phyloP scores from a whole-genome alignment of 306 rosid species.

The Abrus pulchellus region DNA sequence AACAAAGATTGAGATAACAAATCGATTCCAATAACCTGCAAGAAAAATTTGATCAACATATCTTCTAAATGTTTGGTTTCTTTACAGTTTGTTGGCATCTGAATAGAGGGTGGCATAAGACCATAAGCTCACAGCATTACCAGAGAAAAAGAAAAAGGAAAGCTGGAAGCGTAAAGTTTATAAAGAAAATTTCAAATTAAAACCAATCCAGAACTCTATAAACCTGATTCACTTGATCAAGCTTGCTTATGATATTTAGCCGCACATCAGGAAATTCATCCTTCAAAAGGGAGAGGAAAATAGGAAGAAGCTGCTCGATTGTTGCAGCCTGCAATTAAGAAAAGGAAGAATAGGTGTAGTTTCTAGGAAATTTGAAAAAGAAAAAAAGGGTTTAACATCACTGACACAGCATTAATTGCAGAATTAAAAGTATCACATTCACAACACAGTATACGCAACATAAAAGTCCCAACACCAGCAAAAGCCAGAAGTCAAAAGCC shows the following conservation, averaged over 20 bases:
- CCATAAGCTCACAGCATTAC: not conserved
- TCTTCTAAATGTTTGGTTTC: slow-evolving; percentile 2
- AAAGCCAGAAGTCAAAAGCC: slow-evolving; percentile 2
- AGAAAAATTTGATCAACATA: slow-evolving; percentile 35
- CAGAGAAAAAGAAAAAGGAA: not conserved
- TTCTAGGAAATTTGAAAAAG: not conserved
- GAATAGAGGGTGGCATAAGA: slow-evolving; percentile 8
- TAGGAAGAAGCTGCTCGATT: slow-evolving; percentile 88
- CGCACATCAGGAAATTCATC: slow-evolving; percentile 96
- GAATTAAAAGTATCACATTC: not conserved
- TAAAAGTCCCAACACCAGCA: not conserved
- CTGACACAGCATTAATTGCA: not conserved
- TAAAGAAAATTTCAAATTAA: not conserved
- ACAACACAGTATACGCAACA: not conserved
- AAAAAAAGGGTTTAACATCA: not conserved
- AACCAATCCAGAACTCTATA: slow-evolving; percentile 9
- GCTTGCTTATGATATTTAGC: slow-evolving; percentile 87
- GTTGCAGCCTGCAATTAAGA: slow-evolving; percentile 76
- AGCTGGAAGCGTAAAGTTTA: not conserved
- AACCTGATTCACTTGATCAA: slow-evolving; percentile 96
- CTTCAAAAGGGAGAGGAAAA: slow-evolving; percentile 87
- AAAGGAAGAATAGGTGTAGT: slow-evolving; percentile 14
- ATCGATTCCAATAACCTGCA: slow-evolving; percentile 88
- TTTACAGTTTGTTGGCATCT: not conserved
- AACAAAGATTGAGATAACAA: slow-evolving; percentile 80